Base-by-base conservation (phyloP, 2,329 filamentous ascomycete species). In the Aspergillus unguis region DNA sequence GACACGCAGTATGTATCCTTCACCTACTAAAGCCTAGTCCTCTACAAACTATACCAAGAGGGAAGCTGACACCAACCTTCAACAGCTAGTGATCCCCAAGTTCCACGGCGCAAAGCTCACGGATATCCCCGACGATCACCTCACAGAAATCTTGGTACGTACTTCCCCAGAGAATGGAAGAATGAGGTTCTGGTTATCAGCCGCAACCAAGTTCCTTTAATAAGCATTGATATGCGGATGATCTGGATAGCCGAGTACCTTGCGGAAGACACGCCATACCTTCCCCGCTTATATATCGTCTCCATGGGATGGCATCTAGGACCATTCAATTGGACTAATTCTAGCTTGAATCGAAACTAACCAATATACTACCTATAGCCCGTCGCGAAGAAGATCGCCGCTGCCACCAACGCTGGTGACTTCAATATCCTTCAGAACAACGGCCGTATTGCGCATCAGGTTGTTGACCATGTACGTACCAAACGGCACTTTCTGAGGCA, bases 351-450 rank as follows among this genome's bases (percentile, higher is more conserved):
- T 6, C 17, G 17, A 4, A 5, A 28, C 35, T 40, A 37, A 46
- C 29, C 26, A 7, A n/a, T 35, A 11, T 17, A 38, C 6, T 31
- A 29, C 11, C 1, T 17, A 37, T 52, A 87, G 80, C 87, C 89
- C 40, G 84, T 95, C 11, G 86, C 90, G 44, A 96, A 96, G 82
- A 92, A 88, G 73, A 83, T 99, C 44, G 91, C 87, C 44, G 73
- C 78, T 23, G 92, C 91, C 28, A 85, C 83, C 3, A 89, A 89
- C 35, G 85, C 87, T 3, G 77, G 79, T 47, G 82, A 97, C 72
- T 99, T 90, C 80, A 99, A 99, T 68, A 82, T 99, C 44, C 77
- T 99, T 54, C 94, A 99, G 77, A 99, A 99, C 77, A 99, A 99
- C 67, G 94, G 94, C 48, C 79, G 83, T 25, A 83, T 92, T 65